Conservation (phyloP, 208 protist genomes). For the Angomonas deanei region DNA sequence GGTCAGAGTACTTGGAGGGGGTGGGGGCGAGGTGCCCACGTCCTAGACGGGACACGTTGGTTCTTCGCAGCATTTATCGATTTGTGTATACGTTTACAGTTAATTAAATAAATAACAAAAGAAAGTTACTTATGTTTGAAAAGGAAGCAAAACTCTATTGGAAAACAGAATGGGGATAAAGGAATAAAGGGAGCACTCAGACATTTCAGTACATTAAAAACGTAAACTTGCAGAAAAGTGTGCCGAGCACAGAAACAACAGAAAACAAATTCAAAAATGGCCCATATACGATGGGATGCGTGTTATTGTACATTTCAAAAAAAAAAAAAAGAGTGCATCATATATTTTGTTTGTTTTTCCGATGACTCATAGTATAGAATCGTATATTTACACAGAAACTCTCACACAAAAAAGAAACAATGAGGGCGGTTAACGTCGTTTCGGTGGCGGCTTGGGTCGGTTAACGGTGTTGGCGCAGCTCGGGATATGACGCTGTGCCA, state of each 20-base stretch:
- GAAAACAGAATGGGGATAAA: neutral
- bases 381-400: too few species aligned
- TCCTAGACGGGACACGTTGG: slow-evolving; percentile 41
- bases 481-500: slow-evolving; percentile 84
- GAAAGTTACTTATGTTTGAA: neutral
- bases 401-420: too few species aligned
- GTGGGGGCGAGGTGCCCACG: slow-evolving; percentile 75
- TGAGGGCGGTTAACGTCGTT: slow-evolving; percentile 4
- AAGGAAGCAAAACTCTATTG: neutral
- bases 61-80: slow-evolving; percentile 83
- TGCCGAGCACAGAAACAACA: neutral
- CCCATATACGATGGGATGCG: too few species aligned
- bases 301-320: neutral
- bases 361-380: neutral
- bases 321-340: neutral
- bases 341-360: too few species aligned
- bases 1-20: slow-evolving; percentile 80
- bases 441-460: slow-evolving; percentile 77
- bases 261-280: neutral
- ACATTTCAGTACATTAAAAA: neutral
- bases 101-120: slow-evolving; percentile 12
- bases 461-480: slow-evolving; percentile 76
- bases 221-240: neutral
- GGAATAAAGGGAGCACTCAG: too few species aligned
- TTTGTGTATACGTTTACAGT: neutral